Conservation (phyloP, 768 basidiomycete species). For the Scleroderma bovista region DNA sequence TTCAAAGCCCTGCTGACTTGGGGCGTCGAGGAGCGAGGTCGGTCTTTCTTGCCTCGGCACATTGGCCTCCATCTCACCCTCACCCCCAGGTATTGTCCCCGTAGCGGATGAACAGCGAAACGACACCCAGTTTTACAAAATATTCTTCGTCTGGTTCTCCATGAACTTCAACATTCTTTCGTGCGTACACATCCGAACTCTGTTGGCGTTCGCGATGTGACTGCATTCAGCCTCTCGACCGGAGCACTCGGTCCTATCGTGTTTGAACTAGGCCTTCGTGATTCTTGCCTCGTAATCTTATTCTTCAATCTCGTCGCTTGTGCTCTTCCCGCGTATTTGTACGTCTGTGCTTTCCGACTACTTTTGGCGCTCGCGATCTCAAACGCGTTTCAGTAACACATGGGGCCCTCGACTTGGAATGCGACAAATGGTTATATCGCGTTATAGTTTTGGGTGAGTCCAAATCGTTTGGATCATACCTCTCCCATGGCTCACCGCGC, state of each 20-base stretch:
- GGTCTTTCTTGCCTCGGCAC: background rate
- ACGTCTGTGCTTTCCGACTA: slow-evolving; percentile 13
- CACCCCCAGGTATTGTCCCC: slow-evolving; percentile 44
- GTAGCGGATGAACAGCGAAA: slow-evolving; percentile 43
- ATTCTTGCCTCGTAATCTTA: slow-evolving; percentile 59
- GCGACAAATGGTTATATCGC: slow-evolving; percentile 75
- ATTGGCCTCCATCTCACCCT: background rate
- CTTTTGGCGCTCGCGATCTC: background rate
- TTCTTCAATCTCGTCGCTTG: slow-evolving; percentile 64
- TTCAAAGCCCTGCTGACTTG: slow-evolving; percentile 20
- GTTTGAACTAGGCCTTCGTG: slow-evolving; percentile 55
- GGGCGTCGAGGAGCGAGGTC: slow-evolving; percentile 30
- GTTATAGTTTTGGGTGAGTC: slow-evolving; percentile 51
- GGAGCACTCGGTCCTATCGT: slow-evolving; percentile 63
- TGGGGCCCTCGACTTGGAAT: slow-evolving; percentile 79
- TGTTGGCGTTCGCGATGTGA: background rate
- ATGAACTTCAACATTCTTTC: slow-evolving; percentile 62
- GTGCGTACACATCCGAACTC: slow-evolving; percentile 24
- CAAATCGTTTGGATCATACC: slow-evolving; percentile 35
- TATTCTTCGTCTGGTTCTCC: slow-evolving; percentile 72
- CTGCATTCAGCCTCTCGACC: slow-evolving; percentile 48
- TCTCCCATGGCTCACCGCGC: background rate
- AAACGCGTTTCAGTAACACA: slow-evolving; percentile 37
- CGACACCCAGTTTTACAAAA: slow-evolving; percentile 55
- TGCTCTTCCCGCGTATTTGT: slow-evolving; percentile 57